Evolutionary conservation across 169 alveolate genomes (phyloP).

Genomic region (Plasmodium adleri): DNA sequence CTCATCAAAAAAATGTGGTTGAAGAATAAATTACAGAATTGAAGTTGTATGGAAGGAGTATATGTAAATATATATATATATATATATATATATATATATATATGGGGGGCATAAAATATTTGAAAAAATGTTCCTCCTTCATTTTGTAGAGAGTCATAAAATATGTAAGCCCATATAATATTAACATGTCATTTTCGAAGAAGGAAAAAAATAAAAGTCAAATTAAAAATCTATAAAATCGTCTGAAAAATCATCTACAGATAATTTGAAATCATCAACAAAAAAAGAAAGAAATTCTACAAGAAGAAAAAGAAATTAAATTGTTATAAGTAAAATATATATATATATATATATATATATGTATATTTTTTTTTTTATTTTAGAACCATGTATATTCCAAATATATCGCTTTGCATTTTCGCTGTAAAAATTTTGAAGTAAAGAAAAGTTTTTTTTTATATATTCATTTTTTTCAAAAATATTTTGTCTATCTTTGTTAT

Average conservation of each 20-base stretch:
- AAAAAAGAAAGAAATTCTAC: slow-evolving; percentile 53
- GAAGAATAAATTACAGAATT: slow-evolving; percentile 1
- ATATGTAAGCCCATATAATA: neutral
- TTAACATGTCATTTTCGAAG: neutral
- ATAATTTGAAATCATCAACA: slow-evolving; percentile 21
- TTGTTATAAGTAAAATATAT: neutral
- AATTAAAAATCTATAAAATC: slow-evolving; percentile 42
- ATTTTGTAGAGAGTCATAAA: neutral
- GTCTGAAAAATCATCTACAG: slow-evolving; percentile 49
- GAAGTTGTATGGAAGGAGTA: no score
- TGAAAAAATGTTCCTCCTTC: neutral
- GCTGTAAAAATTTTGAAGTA: slow-evolving; percentile 22
- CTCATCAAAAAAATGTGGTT: slow-evolving; percentile 11
- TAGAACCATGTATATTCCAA: slow-evolving; percentile 49
- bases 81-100: no score
- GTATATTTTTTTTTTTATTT: neutral
- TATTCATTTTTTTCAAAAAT: slow-evolving; percentile 54
- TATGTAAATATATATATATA: no score
- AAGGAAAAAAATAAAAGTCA: neutral
- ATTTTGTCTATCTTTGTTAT: slow-evolving; percentile 21
- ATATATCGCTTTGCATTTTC: slow-evolving; percentile 37
- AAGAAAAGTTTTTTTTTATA: slow-evolving; percentile 40
- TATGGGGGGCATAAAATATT: no score
- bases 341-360: neutral
- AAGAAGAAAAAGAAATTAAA: neutral